phyloP scores from a whole-genome alignment of 1,139 yeast species.

The Debaryomycetaceae sp. region DNA sequence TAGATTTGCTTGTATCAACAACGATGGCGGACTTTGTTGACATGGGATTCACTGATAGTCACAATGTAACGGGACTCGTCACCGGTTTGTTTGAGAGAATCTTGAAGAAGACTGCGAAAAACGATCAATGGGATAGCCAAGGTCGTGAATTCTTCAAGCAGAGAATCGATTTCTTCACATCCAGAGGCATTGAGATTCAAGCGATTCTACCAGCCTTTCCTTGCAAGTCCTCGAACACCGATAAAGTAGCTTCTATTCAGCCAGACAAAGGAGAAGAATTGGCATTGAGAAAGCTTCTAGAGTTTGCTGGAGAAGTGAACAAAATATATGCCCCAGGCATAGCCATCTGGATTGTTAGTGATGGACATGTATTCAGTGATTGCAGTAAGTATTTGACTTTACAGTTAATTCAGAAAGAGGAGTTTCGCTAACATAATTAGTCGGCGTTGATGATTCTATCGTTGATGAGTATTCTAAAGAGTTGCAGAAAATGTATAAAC shows the following conservation, averaged over 20 bases:
- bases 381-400: conserved; percentile 41
- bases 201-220: conserved; percentile 65
- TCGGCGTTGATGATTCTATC: conserved; percentile 48
- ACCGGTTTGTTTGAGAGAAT: conserved; percentile 33
- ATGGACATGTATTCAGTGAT: conserved; percentile 65
- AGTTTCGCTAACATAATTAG: conserved; percentile 13
- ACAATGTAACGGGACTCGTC: conserved; percentile 11
- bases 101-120: conserved; percentile 44
- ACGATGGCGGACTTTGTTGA: conserved; percentile 8
- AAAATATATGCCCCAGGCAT: conserved; percentile 53
- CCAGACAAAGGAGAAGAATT: conserved; percentile 51
- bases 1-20: conserved; percentile 20
- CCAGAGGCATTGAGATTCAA: conserved; percentile 44
- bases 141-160: conserved; percentile 42
- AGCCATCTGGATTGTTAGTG: conserved; percentile 55
- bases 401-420: background rate
- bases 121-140: conserved; percentile 48
- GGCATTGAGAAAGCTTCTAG: conserved; percentile 31
- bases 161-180: conserved; percentile 46
- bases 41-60: conserved; percentile 1
- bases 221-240: conserved; percentile 54
- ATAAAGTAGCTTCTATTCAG: conserved; percentile 47
- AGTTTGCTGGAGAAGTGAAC: conserved; percentile 29
- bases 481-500: conserved; percentile 38
- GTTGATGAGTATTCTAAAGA: conserved; percentile 47